Evolutionary conservation across 805 yeast genomes (phyloP), one percentile per base, ranked within the genome.

Genomic region (Myxozyma vanderwaltii): DNA sequence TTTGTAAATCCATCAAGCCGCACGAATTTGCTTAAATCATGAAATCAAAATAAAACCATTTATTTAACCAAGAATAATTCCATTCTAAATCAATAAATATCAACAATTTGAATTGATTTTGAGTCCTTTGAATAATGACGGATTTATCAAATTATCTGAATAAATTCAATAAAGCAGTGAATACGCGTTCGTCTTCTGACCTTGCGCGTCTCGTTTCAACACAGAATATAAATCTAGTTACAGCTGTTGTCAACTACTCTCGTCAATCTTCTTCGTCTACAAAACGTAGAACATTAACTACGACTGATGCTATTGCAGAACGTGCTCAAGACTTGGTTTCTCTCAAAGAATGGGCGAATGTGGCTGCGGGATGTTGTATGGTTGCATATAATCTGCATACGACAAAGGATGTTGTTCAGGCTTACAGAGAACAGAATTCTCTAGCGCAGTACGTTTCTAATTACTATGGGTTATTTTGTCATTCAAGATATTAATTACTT

Each of bases 371-470:
- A 10, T 64, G 68, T 44, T 69, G 71, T 68, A 35, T 63, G 38
- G 70, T 68, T n/a, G 65, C 69, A 8, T 50, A 58, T 26, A 46
- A 58, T 23, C 48, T 65, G 12, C 58, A 57, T 13, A 43, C 52
- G 19, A 46, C 56, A 3, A 57, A 62, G 38, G 65, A 69, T 45
- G 51, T 67, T n/a, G 63, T 51, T 12, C 67, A 48, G 33, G 73
- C 72, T 1, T 68, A 65, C 48, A 27, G 39, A 3, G 63, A 64
- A 23, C 72, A 71, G 59, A 71, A 69, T 51, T 40, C 58, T 4
- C 61, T 71, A 31, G 61, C 72, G n/a, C 59, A 63, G 70, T 68
- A 62, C 15, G 70, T 66, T 29, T n/a, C 21, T 17, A 19, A 15
- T 36, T 29, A 19, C 19, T 39, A 6, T 54, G 17, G 38, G 23